Evolutionary conservation across 306 rosid species (phyloP).

Genomic region (barrel medic (Medicago truncatula)): MtrunA17r5.0-ANR NC_053046.1:33836001-33836500

Average conservation of each 20-base stretch:
- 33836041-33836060: conserved; percentile 64
- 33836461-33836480: neutral
- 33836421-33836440: neutral
- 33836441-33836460: neutral
- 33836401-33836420: conserved; percentile 42
- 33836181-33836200: neutral
- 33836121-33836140: conserved; percentile 43
- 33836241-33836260: conserved; percentile 46
- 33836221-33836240: conserved; percentile 45
- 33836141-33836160: conserved; percentile 24
- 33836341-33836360: neutral
- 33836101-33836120: conserved; percentile 40
- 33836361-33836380: neutral
- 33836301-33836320: conserved; percentile 50
- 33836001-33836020: neutral
- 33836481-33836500: no score
- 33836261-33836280: conserved; percentile 43
- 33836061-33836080: conserved; percentile 46
- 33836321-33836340: conserved; percentile 47
- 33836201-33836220: conserved; percentile 37
- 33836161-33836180: conserved; percentile 36
- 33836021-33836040: conserved; percentile 49
- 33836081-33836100: conserved; percentile 46
- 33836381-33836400: no score
- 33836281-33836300: conserved; percentile 20